Evolutionary conservation across 306 rosid species (phyloP), one percentile per base, ranked within the genome.

Genomic region (Argentina anserina): DNA sequence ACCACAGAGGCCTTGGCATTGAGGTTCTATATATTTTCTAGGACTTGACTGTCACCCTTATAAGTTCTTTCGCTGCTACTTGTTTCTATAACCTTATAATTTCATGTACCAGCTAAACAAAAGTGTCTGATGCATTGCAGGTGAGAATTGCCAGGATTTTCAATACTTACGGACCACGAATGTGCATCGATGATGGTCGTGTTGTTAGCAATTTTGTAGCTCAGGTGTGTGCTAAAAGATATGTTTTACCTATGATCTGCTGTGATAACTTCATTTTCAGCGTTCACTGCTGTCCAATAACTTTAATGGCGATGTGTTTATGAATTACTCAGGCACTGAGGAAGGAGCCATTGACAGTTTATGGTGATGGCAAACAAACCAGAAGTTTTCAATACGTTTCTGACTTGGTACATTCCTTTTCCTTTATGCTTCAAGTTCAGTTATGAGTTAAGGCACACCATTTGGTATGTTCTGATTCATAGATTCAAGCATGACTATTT

Each of bases 161-260:
- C 74, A 92, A 92, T 75, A 92, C 98, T 5, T 92, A 92, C 25
- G 95, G 98, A 64, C 95, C 98, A 15, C 85, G 96, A 67, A 92
- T 90, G 97, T 87, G 97, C 92, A 76, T 92, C 40, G 95, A 92
- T 45, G 98, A 90, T 69, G 97, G 98, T 6, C 94, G 95, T 73
- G 98, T 92, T 23, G 98, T 90, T 26, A 92, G 98, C 81, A 92
- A 92, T 83, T 92, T 92, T 1, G 97, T 92, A 49, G 97, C 98
- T 66, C 98, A 92, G 98, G 98, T 92, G 31, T 63, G 37, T 11
- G 34, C 11, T 20, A 36, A 17, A 4, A 37, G 43, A 18, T 18
- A 7, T 18, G 20, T 9, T 25, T 56, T 21, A 6, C 18, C 62
- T 56, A 34, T 33, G 23, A 26, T 6, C 41, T 17, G 21, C 5